These are phyloP conservation scores for Aspergillus brunneoviolaceus DNA, from an alignment of 2,329 filamentous ascomycete genomes.

Conservation along the genomic window DNA sequence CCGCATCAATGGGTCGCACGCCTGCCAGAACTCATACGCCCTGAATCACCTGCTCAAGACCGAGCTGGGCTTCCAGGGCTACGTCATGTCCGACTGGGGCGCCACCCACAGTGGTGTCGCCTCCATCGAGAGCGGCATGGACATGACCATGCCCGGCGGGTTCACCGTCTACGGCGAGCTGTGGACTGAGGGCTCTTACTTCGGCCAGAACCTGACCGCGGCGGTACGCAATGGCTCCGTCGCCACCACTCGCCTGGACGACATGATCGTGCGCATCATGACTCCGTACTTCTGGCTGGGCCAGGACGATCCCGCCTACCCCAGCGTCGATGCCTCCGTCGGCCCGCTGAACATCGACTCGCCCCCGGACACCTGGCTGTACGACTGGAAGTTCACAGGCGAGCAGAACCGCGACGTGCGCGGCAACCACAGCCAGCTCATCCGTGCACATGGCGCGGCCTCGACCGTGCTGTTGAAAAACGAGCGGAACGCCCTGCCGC, in stretches of 20 bases:
- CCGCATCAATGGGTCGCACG: constrained; percentile 48
- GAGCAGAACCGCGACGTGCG: constrained; percentile 58
- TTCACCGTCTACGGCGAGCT: constrained; percentile 31
- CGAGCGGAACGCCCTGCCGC: constrained; percentile 47
- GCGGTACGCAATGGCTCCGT: constrained; percentile 42
- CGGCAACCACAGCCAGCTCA: constrained; percentile 64
- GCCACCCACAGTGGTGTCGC: constrained; percentile 48
- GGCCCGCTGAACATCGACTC: constrained; percentile 30
- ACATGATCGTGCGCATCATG: constrained; percentile 50
- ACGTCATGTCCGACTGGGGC: constrained; percentile 47
- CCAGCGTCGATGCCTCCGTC: constrained; percentile 14
- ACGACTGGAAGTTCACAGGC: constrained; percentile 18
- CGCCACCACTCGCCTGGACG: constrained; percentile 42
- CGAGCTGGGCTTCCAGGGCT: constrained; percentile 53
- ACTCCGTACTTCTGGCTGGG: constrained; percentile 48
- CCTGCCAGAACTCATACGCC: constrained; percentile 49
- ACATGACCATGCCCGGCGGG: constrained; percentile 30
- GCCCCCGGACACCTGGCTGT: constrained; percentile 14
- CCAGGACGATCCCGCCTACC: constrained; percentile 41
- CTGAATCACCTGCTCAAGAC: constrained; percentile 51
- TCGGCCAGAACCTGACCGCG: constrained; percentile 18
- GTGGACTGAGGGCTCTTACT: constrained; percentile 38
- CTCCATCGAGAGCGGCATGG: constrained; percentile 49
- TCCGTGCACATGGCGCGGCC: constrained; percentile 71
- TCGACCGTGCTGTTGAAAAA: constrained; percentile 71